Base-by-base conservation (phyloP, 306 rosid species). In the Alnus glutinosa region DNA sequence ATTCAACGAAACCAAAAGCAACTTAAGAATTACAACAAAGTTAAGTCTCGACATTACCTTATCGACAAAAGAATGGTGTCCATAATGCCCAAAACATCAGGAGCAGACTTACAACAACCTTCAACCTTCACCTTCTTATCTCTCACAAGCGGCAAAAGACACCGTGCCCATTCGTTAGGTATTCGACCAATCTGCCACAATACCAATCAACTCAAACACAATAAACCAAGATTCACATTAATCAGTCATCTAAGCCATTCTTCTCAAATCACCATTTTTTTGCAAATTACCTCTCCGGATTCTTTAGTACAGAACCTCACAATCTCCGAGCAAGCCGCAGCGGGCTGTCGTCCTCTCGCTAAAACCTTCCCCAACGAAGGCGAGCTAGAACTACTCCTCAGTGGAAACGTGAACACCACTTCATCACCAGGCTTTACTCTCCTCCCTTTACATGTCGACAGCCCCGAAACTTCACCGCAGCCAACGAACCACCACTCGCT, bases 151-250 rank as follows among this genome's bases (percentile, higher is more conserved):
- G 97, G 97, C 85, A 92, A 88, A 36, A 94, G 83, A 83, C 98
- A 91, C 77, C 97, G 87, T 75, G 92, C 97, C 98, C 98, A 94
- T 85, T 92, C 98, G 11, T 92, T 94, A 0, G 98, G 98, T 85
- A 94, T 94, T 82, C 98, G 79, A 78, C 98, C 98, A 80, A 92
- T 88, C 98, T 94, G 87, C 77, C 82, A 78, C 55, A 85, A 54
- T 1, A 4, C 77, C 80, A 78, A 67, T 64, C 59, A 70, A 63
- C 68, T n/a, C 16, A 76, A 80, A 76, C 83, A 80, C 75, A 61
- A 37, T 9, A 80, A 44, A 48, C 23, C 71, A 80, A 49, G 74
- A 72, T 13, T 55, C 46, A 23, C 51, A 67, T 6, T 34, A 63
- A 63, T 13, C 44, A 34, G 9, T 62, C 37, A 37, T 68, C 37